Evolutionary conservation across 2,329 filamentous ascomycete species (phyloP).

Genomic region (Ciborinia camelliae): DNA sequence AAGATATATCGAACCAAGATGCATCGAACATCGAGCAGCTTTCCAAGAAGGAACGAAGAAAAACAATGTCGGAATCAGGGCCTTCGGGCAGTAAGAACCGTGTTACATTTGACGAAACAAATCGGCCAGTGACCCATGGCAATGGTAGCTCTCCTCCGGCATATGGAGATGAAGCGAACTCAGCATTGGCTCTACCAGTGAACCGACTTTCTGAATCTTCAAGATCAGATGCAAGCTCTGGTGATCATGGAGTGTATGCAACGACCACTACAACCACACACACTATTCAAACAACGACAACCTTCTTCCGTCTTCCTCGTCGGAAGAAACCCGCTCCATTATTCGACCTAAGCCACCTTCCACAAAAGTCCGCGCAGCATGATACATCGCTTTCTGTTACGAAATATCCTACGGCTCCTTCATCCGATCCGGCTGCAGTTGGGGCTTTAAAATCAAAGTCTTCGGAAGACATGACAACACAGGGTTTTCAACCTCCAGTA

Average conservation of each 20-base stretch:
- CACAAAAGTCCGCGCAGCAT: conserved; percentile 60
- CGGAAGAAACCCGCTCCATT: conserved; percentile 71
- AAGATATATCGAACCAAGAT: conserved; percentile 4
- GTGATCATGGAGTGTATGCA: conserved; percentile 59
- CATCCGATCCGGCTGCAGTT: conserved; percentile 32
- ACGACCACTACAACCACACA: conserved; percentile 61
- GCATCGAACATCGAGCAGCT: conserved; percentile 25
- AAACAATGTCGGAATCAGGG: conserved; percentile 39
- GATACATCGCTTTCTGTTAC: conserved; percentile 40
- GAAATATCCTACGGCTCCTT: conserved; percentile 45
- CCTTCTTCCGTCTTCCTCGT: conserved; percentile 78
- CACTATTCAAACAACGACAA: conserved; percentile 59
- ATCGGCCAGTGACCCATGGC: conserved; percentile 45
- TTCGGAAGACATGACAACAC: conserved; percentile 27
- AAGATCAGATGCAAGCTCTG: conserved; percentile 79
- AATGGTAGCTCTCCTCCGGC: conserved; percentile 48
- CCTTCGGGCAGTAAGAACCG: conserved; percentile 40
- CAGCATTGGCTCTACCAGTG: conserved; percentile 60
- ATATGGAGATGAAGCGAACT: conserved; percentile 59
- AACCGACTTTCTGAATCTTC: conserved; percentile 80
- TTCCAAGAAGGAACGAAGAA: conserved; percentile 44
- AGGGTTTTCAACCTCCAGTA: conserved; percentile 30
- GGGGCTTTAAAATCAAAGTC: conserved; percentile 43
- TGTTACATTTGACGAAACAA: conserved; percentile 61
- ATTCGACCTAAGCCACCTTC: conserved; percentile 87